phyloP scores from a whole-genome alignment of 768 basidiomycete species.

The Amanita jacksonii region DNA sequence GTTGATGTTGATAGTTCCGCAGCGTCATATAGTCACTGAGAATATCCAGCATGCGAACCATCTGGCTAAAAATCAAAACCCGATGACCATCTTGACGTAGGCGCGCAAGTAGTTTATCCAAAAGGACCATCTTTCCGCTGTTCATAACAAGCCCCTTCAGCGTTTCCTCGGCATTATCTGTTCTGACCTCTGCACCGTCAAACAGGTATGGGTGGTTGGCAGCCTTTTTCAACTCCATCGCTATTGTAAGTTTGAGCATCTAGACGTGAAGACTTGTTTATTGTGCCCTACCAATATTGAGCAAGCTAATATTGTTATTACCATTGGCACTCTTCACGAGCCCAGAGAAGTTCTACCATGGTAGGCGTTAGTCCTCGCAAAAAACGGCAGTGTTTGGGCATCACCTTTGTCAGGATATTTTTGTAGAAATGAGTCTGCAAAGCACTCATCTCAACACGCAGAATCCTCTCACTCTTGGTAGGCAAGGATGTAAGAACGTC shows the following conservation, averaged over 20 bases:
- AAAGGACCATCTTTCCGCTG: slow-evolving; percentile 95
- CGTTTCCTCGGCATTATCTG: slow-evolving; percentile 63
- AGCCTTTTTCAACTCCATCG: slow-evolving; percentile 98
- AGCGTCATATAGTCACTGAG: slow-evolving; percentile 93
- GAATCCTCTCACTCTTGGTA: slow-evolving; percentile 95
- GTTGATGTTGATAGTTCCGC: slow-evolving; percentile 86
- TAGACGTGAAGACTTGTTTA: neutral
- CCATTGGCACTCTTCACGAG: slow-evolving; percentile 85
- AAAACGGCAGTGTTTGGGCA: slow-evolving; percentile 11
- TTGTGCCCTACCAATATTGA: slow-evolving; percentile 71
- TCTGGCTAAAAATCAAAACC: slow-evolving; percentile 98
- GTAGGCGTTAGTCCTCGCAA: slow-evolving; percentile 5
- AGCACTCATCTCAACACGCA: slow-evolving; percentile 94
- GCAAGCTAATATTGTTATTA: slow-evolving; percentile 84
- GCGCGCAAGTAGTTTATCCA: slow-evolving; percentile 91
- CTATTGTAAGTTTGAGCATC: slow-evolving; percentile 26
- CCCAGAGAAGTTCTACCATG: slow-evolving; percentile 77
- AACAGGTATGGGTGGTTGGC: slow-evolving; percentile 98
- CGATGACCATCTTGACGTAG: slow-evolving; percentile 90
- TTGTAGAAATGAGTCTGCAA: slow-evolving; percentile 98
- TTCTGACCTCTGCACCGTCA: slow-evolving; percentile 79
- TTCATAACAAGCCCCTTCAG: slow-evolving; percentile 97
- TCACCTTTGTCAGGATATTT: slow-evolving; percentile 89
- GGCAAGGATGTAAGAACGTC: slow-evolving; percentile 95
- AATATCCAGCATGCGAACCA: slow-evolving; percentile 98